Percentiles rank a stretch among this genome's conserved stretches.
Conservation (phyloP, 257 asterid species). For the Petunia secreta region DNA sequence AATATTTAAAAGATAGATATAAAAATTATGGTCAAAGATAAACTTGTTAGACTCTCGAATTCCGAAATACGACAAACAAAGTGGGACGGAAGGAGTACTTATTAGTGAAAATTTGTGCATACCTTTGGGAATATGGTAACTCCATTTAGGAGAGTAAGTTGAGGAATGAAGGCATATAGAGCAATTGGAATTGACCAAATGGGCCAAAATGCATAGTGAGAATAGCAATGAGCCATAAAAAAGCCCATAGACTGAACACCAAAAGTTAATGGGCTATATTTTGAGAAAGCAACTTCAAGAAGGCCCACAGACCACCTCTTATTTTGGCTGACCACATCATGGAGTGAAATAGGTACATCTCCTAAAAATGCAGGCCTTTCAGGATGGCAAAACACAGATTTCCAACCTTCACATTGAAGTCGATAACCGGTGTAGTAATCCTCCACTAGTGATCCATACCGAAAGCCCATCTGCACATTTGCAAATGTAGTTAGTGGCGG, state of each 20-base stretch:
- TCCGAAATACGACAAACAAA: too few species aligned
- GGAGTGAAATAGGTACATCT: conserved; percentile 62
- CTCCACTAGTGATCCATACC: conserved; percentile 81
- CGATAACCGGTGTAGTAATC: conserved; percentile 66
- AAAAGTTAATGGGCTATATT: conserved; percentile 53
- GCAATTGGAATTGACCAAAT: conserved; percentile 60
- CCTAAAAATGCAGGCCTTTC: conserved; percentile 72
- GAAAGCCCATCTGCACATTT: conserved; percentile 64
- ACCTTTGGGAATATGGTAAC: conserved; percentile 74
- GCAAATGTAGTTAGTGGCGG: too few species aligned
- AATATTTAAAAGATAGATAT: too few species aligned
- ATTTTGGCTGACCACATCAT: conserved; percentile 56
- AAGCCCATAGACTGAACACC: conserved; percentile 53
- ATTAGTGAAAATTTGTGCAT: neutral
- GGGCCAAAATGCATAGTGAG: conserved; percentile 72
- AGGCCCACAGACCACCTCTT: conserved; percentile 81
- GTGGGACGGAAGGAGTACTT: too few species aligned
- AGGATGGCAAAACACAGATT: conserved; percentile 62
- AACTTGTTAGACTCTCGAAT: too few species aligned
- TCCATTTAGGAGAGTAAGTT: conserved; percentile 49
- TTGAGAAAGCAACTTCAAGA: conserved; percentile 65
- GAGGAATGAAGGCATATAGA: conserved; percentile 68
- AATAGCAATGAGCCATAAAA: conserved; percentile 52
- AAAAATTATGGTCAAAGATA: too few species aligned
- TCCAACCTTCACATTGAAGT: conserved; percentile 85